phyloP scores from a whole-genome alignment of 768 basidiomycete species.

The Podaxis mareebaensis region DNA sequence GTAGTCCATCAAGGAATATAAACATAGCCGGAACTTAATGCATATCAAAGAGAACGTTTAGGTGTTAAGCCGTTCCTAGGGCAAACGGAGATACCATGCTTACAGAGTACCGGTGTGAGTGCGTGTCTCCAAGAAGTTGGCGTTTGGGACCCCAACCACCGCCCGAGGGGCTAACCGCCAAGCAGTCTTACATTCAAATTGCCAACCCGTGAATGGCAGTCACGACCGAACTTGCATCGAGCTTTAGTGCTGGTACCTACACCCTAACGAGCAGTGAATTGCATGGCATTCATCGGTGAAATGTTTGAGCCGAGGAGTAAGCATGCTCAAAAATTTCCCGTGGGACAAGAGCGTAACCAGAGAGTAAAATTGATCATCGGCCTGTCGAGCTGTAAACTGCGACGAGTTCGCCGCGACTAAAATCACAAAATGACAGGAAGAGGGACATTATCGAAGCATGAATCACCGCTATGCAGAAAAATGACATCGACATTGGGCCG shows the following conservation, averaged over 20 bases:
- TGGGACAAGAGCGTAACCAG: background rate
- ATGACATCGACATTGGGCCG: conserved; percentile 8
- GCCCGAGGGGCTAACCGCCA: too few relatives aligned
- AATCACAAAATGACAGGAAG: conserved; percentile 14
- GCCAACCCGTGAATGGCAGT: background rate
- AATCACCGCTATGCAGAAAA: conserved; percentile 9
- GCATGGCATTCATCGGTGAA: background rate
- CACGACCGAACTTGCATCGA: background rate
- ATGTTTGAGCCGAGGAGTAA: conserved; percentile 5
- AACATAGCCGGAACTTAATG: conserved; percentile 16
- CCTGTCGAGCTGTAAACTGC: conserved; percentile 2
- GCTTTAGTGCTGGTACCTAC: background rate
- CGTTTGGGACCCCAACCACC: conserved; percentile 11
- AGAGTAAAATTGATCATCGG: background rate
- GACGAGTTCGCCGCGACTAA: conserved; percentile 15
- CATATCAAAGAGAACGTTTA: conserved; percentile 11
- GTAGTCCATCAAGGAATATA: conserved; percentile 5
- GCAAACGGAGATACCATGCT: conserved; percentile 14
- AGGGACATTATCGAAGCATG: conserved; percentile 7
- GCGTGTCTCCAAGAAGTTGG: background rate
- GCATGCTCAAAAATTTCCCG: background rate
- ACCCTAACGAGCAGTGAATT: background rate
- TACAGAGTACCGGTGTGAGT: background rate
- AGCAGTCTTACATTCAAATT: background rate
- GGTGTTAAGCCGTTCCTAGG: conserved; percentile 13